Percentiles rank a stretch among this genome's conserved stretches.
Conservation (phyloP, 108 stramenopile species). For the Cyclotella choctawhatcheeana region DNA sequence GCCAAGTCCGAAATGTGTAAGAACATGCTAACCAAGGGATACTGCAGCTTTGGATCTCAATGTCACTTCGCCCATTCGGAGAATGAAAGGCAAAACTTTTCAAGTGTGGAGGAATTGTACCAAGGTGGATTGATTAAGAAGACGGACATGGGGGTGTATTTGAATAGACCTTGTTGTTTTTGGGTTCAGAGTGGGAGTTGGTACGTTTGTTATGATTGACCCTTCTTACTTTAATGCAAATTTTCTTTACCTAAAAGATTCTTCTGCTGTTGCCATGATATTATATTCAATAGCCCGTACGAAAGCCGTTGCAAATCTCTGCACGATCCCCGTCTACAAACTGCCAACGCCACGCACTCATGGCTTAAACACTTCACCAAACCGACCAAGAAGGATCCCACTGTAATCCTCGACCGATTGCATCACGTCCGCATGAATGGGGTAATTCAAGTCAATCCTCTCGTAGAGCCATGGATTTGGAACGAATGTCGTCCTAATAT, state of each 20-base stretch:
- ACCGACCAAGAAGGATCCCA: constrained; percentile 28
- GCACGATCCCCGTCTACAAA: constrained; percentile 31
- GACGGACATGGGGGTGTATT: constrained; percentile 1
- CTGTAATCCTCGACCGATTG: constrained; percentile 27
- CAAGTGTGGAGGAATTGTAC: constrained; percentile 14
- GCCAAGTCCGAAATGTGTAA: constrained; percentile 42
- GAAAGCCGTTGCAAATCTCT: constrained; percentile 37
- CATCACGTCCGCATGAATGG: constrained; percentile 19
- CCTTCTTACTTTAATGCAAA: background rate
- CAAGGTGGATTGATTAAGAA: constrained; percentile 13
- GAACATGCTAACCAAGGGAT: constrained; percentile 9
- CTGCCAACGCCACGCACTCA: background rate
- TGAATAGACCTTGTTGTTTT: constrained; percentile 31
- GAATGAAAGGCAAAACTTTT: constrained; percentile 18
- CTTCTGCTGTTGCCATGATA: background rate
- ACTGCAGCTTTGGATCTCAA: constrained; percentile 15
- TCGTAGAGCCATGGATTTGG: constrained; percentile 29
- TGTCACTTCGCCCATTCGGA: constrained; percentile 40
- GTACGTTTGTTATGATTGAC: constrained; percentile 12
- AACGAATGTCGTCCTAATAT: constrained; percentile 28
- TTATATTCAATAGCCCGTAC: constrained; percentile 28
- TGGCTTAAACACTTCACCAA: constrained; percentile 43
- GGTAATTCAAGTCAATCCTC: constrained; percentile 31
- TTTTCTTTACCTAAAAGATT: background rate
- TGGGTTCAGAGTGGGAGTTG: constrained; percentile 40